These are phyloP conservation scores for Parmelia sp. DNA, from an alignment of 495 filamentous ascomycete species.

Conservation along the genomic window DNA sequence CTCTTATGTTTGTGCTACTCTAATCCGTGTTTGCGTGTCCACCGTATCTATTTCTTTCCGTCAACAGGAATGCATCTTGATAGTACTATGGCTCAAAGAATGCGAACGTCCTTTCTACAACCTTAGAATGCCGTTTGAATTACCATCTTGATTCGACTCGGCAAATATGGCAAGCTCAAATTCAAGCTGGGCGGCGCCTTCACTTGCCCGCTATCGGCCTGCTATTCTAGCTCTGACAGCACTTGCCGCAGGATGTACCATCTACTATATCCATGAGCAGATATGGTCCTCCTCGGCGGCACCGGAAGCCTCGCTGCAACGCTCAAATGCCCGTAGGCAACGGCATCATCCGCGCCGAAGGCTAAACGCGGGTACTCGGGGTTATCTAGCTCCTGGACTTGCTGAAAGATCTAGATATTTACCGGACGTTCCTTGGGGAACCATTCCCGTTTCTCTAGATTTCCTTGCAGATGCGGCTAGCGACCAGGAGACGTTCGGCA, in stretches of 20 bases:
- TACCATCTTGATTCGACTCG: background rate
- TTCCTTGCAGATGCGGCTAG: conserved; percentile 5
- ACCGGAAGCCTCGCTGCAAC: conserved; percentile 35
- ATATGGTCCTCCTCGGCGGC: conserved; percentile 26
- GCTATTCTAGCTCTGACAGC: conserved; percentile 45
- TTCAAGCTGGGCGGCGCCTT: conserved; percentile 19
- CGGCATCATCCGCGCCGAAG: conserved; percentile 1
- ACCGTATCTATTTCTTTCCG: background rate
- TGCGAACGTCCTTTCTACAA: too few species aligned
- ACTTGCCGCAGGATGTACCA: conserved; percentile 43
- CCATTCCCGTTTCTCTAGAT: conserved; percentile 11
- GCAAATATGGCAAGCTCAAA: conserved; percentile 6
- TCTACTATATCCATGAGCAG: conserved; percentile 43
- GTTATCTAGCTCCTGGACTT: background rate
- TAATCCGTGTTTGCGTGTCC: too few species aligned
- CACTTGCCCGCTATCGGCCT: conserved; percentile 44
- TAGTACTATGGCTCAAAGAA: background rate
- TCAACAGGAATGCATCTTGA: background rate
- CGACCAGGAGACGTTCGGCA: conserved; percentile 2
- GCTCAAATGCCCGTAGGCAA: conserved; percentile 43
- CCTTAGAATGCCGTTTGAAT: background rate
- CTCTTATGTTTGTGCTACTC: background rate
- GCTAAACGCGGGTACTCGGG: background rate
- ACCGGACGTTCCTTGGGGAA: conserved; percentile 9
- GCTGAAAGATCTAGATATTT: conserved; percentile 3